Conservation (phyloP, 495 filamentous ascomycete genomes). For the Neurospora tetrasperma region DNA sequence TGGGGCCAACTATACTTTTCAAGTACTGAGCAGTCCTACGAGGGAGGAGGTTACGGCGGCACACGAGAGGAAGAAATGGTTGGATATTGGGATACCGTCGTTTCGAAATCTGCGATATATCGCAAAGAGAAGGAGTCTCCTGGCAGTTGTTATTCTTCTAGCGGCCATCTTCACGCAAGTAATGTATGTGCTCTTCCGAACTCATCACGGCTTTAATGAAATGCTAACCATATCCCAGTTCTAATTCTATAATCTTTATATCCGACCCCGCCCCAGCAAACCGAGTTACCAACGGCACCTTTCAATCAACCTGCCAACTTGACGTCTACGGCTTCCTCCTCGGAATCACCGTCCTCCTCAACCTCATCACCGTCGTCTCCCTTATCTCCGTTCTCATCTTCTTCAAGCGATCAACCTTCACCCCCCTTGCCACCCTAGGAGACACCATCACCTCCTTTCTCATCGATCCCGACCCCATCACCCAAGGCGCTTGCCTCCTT, state of each 20-base stretch:
- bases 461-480: conserved; percentile 26
- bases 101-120: conserved; percentile 37
- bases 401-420: conserved; percentile 18
- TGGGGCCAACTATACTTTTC: conserved; percentile 39
- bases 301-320: conserved; percentile 25
- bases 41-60: conserved; percentile 39
- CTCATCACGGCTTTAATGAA: too few relatives aligned
- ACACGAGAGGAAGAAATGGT: conserved; percentile 35
- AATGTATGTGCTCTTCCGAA: conserved; percentile 17
- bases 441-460: conserved; percentile 39
- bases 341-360: conserved; percentile 28
- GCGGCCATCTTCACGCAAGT: conserved; percentile 30
- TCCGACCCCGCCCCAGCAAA: conserved; percentile 12
- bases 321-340: conserved; percentile 32
- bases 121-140: conserved; percentile 21
- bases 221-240: conserved; percentile 19
- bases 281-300: background rate
- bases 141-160: conserved; percentile 29
- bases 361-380: conserved; percentile 27
- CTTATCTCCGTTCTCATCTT: conserved; percentile 26
- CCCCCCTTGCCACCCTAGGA: conserved; percentile 34
- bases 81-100: conserved; percentile 45
- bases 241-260: conserved; percentile 37
- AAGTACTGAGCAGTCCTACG: conserved; percentile 42
- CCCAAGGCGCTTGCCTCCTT: conserved; percentile 27